These are phyloP conservation scores for Nematocida ausubeli DNA, from an alignment of 371 early-diverging fungal genomes.

Conservation along the genomic window DNA sequence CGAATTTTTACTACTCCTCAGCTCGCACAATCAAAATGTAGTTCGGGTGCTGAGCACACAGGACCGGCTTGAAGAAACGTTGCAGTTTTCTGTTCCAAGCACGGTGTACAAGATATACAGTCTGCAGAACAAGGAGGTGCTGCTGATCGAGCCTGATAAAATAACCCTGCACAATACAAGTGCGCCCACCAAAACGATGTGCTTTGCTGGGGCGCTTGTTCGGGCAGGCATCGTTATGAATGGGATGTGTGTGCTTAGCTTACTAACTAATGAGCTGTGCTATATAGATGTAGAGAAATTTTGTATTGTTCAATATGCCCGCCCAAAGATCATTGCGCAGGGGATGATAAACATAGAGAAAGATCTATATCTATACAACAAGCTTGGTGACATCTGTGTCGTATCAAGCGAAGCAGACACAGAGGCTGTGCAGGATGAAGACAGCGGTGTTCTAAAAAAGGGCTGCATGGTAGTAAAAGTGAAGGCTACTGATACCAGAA, in stretches of 20 bases:
- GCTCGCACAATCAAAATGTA: not conserved
- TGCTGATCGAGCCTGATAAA: conserved; percentile 1
- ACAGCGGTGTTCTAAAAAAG: not conserved
- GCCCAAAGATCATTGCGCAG: not conserved
- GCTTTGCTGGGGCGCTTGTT: conserved; percentile 16
- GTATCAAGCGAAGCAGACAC: not conserved
- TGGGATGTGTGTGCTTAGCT: conserved; percentile 8
- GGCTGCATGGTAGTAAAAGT: too few species aligned
- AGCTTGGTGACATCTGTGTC: conserved; percentile 2
- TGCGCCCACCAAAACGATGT: not conserved
- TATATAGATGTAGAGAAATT: not conserved
- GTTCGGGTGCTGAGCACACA: not conserved
- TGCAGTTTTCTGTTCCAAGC: conserved; percentile 13
- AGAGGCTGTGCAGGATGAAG: not conserved
- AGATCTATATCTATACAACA: conserved; percentile 11
- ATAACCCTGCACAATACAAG: not conserved
- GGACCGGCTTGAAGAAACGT: conserved; percentile 11
- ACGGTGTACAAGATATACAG: conserved; percentile 18
- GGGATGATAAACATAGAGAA: not conserved
- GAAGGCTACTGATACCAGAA: not conserved
- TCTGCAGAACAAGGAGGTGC: not conserved
- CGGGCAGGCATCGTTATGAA: not conserved
- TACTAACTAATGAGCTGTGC: not conserved
- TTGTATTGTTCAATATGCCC: not conserved
- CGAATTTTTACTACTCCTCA: conserved; percentile 2